Evolutionary conservation across 345 rosid genomes (phyloP).

Genomic region (Aquilaria yunnanensis): DNA sequence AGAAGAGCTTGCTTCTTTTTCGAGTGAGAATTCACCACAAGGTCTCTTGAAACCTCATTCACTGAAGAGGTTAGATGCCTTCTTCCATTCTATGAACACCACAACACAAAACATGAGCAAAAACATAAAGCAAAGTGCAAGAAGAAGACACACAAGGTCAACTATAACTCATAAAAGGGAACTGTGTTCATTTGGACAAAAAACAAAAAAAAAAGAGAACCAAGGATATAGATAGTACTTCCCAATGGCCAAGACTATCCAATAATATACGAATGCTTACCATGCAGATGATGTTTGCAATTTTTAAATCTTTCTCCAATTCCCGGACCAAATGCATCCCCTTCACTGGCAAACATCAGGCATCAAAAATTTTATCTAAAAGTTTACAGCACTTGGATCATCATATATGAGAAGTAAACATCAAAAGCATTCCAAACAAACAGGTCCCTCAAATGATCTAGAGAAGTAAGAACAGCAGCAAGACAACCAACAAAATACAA

Average conservation of each 20-base stretch:
- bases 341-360: conserved; percentile 91
- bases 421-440: too few relatives aligned
- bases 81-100: conserved; percentile 79
- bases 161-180: conserved; percentile 1
- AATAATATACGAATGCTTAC: conserved; percentile 31
- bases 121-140: background rate
- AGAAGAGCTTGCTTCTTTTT: conserved; percentile 91
- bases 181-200: background rate
- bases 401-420: too few relatives aligned
- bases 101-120: conserved; percentile 15
- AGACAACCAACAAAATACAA: too few relatives aligned
- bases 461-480: too few relatives aligned
- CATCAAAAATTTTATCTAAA: conserved; percentile 11
- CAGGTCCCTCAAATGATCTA: too few relatives aligned
- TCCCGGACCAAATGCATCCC: conserved; percentile 99
- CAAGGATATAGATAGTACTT: conserved; percentile 1
- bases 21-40: conserved; percentile 80
- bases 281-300: conserved; percentile 94
- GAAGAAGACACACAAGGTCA: background rate
- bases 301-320: conserved; percentile 93
- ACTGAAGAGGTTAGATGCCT: conserved; percentile 85
- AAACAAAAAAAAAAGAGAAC: background rate
- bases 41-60: conserved; percentile 99
- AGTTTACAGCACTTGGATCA: too few relatives aligned
- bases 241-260: background rate